These are phyloP conservation scores for Xylariomycetidae sp. DNA, from an alignment of 2,329 filamentous ascomycete species.

Conservation along the genomic window DNA sequence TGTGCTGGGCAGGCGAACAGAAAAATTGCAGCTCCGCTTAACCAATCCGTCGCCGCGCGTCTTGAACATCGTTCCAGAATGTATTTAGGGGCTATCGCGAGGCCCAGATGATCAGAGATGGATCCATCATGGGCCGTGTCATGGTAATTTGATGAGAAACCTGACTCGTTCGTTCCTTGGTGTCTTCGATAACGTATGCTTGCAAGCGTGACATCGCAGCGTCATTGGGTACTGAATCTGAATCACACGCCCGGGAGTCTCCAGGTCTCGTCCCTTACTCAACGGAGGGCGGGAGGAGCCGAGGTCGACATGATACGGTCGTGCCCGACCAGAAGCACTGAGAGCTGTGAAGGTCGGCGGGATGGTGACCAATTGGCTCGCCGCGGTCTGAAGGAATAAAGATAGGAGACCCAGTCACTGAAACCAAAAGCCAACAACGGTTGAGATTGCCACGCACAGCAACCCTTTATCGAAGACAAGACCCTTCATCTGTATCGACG, in stretches of 20 bases:
- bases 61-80: no score
- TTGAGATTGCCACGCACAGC: constrained; percentile 35
- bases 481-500: constrained; percentile 46
- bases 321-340: constrained; percentile 43
- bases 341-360: constrained; percentile 43
- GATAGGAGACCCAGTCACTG: constrained; percentile 42
- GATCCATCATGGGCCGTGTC: no score
- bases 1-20: no score
- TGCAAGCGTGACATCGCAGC: constrained; percentile 16
- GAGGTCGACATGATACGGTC: constrained; percentile 36
- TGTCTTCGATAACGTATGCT: constrained; percentile 23
- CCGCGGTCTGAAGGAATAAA: constrained; percentile 41
- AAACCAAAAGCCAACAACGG: constrained; percentile 40
- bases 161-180: no score
- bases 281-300: constrained; percentile 24
- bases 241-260: no score
- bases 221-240: no score
- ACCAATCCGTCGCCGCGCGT: no score
- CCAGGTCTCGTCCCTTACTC: no score
- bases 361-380: constrained; percentile 23
- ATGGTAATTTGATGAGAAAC: no score
- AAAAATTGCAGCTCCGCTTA: no score
- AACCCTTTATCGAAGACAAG: constrained; percentile 47
- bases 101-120: no score
- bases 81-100: no score